Evolutionary conservation across 805 yeast genomes (phyloP).

Genomic region (Wickerhamomyces bisporus): DNA sequence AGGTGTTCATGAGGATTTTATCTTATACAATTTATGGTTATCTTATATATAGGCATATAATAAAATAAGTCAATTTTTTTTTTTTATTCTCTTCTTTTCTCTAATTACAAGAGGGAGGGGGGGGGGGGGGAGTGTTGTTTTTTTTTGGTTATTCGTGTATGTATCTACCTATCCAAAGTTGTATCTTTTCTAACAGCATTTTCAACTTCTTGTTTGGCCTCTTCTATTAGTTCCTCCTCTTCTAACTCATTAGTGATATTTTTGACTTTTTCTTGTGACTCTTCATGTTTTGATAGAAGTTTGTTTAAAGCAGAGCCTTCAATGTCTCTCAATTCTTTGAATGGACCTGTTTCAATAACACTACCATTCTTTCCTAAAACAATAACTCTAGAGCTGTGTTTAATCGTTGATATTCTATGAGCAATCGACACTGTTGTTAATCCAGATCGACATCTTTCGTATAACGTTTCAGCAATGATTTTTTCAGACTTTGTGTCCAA

Average conservation of each 20-base stretch:
- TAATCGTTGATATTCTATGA: constrained; percentile 84
- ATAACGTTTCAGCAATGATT: constrained; percentile 70
- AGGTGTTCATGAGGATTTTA: too few species aligned
- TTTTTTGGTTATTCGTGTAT: too few species aligned
- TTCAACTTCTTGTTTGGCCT: neutral
- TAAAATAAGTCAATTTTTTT: too few species aligned
- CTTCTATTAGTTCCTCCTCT: constrained; percentile 5
- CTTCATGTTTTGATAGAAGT: constrained; percentile 29
- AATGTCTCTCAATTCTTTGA: constrained; percentile 43
- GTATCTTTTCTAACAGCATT: neutral
- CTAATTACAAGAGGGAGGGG: too few species aligned
- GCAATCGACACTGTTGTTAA: constrained; percentile 85
- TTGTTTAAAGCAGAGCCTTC: constrained; percentile 30
- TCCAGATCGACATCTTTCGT: constrained; percentile 47
- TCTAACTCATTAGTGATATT: constrained; percentile 4
- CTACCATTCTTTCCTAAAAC: constrained; percentile 71
- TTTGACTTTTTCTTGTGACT: neutral
- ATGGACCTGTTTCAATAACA: constrained; percentile 69
- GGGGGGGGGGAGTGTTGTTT: too few species aligned
- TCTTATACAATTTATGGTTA: too few species aligned
- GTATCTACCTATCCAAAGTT: neutral
- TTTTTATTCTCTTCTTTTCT: too few species aligned
- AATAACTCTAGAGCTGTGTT: constrained; percentile 72
- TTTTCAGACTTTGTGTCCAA: constrained; percentile 85
- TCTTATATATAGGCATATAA: too few species aligned